Base-by-base conservation (phyloP, 139 green algal species). In the Auxenochlorella pyrenoidosa region DNA sequence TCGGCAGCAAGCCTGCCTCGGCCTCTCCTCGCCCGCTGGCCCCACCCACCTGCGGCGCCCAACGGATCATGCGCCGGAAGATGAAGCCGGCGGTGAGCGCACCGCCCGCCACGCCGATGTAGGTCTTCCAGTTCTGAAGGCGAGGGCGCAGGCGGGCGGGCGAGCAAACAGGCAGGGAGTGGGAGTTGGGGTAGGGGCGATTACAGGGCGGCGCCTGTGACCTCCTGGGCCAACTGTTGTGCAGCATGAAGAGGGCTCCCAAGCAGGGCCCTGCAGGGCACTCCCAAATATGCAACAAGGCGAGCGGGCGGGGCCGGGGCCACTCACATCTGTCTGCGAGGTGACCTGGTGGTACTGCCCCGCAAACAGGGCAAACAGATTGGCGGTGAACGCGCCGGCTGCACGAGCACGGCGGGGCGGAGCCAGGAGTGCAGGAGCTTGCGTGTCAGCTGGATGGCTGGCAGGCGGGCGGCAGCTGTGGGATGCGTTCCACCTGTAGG, bases 341-440 rank as follows among this genome's bases (percentile, higher is more conserved):
- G 18, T 73, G 2, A 89, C n/a, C 36, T 44, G 54, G 72, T 89
- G 88, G 54, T 84, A 91, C 77, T 91, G 88, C 1, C 88, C 88
- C 28, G 88, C 88, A 85, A 89, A 89, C 5, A 91, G 68, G 13
- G 32, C 88, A 89, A 91, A 91, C 40, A 91, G 38, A 70, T 91
- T 91, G 63, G 41, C 60, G 0, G 66, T 86, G 40, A 77, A 85
- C 4, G 26, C 65, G 4, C 18, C 26, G 66, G 21, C 63, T 54
- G 41, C 38, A 78, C n/a, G n/a, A n/a, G n/a, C n/a, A n/a, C n/a
- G n/a, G n/a, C n/a, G n/a, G 38, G 71, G 38, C 4, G 38, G 21
- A 19, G 71, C 38, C 1, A 34, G 21, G 38, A 1, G 63, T 82
- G 75, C 30, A 41, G 3, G 73, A 22, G 63, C 26, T 30, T 4